These are phyloP conservation scores for Coemansia sp. DNA, from an alignment of 192 early-diverging fungal species.

Conservation along the genomic window DNA sequence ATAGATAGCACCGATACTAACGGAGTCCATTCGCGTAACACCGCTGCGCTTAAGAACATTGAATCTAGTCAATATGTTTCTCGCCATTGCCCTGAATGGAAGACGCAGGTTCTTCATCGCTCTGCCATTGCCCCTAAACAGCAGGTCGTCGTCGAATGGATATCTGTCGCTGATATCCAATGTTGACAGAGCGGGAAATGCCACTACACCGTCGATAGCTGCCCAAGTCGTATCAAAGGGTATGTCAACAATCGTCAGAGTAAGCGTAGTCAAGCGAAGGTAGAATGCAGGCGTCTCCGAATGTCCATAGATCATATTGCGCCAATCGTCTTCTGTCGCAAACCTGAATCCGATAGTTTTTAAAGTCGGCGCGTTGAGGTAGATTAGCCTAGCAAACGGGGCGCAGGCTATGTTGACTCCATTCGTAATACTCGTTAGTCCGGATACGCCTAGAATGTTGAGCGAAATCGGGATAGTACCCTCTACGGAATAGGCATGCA, in stretches of 20 bases:
- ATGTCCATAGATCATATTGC: background rate
- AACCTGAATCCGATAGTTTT: too few species aligned
- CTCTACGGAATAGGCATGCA: too few species aligned
- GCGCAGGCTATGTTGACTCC: too few species aligned
- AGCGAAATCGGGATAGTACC: too few species aligned
- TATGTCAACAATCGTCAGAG: background rate
- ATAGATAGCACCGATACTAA: background rate
- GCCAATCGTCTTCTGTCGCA: background rate
- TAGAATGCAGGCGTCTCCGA: background rate
- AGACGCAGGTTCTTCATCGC: background rate
- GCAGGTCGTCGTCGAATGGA: background rate
- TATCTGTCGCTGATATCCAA: background rate
- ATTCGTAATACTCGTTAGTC: too few species aligned
- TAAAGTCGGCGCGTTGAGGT: too few species aligned
- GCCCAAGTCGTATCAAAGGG: background rate
- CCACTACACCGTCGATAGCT: background rate
- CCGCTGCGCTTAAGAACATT: background rate
- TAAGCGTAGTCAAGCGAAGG: background rate
- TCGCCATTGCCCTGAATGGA: background rate
- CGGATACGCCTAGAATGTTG: too few species aligned
- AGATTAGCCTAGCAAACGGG: too few species aligned
- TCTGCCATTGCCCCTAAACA: background rate
- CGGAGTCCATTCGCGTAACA: background rate
- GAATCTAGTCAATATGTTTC: background rate
- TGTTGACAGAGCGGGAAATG: background rate